These are phyloP conservation scores for Rhododendron ovatum DNA, from an alignment of 148 eudicot species.

Conservation along the genomic window DNA sequence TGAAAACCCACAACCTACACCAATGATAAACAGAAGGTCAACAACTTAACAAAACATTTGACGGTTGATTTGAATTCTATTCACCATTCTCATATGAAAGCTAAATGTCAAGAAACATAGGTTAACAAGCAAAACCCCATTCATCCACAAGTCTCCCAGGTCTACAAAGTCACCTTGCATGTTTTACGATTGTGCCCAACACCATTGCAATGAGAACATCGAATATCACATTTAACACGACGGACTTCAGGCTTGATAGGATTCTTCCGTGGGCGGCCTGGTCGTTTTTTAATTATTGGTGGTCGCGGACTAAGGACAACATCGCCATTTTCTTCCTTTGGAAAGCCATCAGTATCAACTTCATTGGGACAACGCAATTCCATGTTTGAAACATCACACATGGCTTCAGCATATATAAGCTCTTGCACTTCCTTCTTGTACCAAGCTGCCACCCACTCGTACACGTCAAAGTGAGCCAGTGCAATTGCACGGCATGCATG, in stretches of 20 bases:
- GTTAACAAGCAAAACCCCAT: background rate
- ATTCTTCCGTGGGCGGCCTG: slow-evolving; percentile 2
- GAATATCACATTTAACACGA: background rate
- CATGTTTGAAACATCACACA: background rate
- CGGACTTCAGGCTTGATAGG: background rate
- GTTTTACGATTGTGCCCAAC: slow-evolving; percentile 4
- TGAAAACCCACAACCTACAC: background rate
- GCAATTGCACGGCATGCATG: slow-evolving; percentile 8
- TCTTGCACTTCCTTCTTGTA: slow-evolving; percentile 6
- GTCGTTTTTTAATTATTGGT: background rate
- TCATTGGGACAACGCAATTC: background rate
- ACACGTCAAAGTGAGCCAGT: background rate
- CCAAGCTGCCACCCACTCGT: slow-evolving; percentile 4
- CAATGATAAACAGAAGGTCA: background rate
- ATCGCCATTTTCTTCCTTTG: background rate
- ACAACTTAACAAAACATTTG: background rate
- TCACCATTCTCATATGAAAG: background rate
- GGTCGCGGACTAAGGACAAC: background rate
- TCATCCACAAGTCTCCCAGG: background rate
- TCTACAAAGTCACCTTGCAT: background rate
- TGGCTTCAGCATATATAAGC: background rate
- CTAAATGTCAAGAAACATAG: background rate
- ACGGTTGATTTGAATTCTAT: background rate
- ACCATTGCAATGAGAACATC: slow-evolving; percentile 6
- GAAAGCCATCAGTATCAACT: background rate